phyloP scores from a whole-genome alignment of 495 filamentous ascomycete species.

The Daldinia bambusicola region DNA sequence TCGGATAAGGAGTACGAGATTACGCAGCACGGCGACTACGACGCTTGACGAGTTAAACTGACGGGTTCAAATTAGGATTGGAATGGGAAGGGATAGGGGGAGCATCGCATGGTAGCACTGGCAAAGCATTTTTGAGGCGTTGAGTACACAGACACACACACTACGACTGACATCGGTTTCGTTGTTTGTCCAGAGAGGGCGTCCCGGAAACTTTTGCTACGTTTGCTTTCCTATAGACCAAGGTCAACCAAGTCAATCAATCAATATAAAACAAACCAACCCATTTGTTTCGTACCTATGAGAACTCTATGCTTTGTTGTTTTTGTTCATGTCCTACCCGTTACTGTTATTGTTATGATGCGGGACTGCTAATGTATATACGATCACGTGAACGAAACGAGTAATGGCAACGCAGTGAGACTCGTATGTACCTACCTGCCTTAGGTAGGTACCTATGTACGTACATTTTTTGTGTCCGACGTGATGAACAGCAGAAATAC shows the following conservation, averaged over 20 bases:
- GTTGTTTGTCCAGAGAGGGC: constrained; percentile 22
- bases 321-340: neutral
- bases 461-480: neutral
- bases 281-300: neutral
- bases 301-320: neutral
- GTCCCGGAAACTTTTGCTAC: constrained; percentile 25
- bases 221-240: constrained; percentile 30
- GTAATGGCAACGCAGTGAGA: neutral
- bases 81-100: constrained; percentile 5
- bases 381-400: neutral
- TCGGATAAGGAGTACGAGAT: constrained; percentile 1
- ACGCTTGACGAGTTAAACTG: constrained; percentile 26
- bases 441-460: neutral
- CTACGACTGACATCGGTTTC: constrained; percentile 17
- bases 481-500: neutral
- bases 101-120: constrained; percentile 37
- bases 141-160: constrained; percentile 19
- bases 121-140: constrained; percentile 43
- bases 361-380: neutral
- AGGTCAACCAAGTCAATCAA: constrained; percentile 9
- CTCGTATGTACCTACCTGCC: too few relatives aligned
- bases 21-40: constrained; percentile 14
- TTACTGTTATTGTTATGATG: neutral
- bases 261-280: neutral
- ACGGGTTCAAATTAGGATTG: constrained; percentile 11